Base-by-base conservation (phyloP, 192 early-diverging fungal species). In the Coemansia sp. region DNA sequence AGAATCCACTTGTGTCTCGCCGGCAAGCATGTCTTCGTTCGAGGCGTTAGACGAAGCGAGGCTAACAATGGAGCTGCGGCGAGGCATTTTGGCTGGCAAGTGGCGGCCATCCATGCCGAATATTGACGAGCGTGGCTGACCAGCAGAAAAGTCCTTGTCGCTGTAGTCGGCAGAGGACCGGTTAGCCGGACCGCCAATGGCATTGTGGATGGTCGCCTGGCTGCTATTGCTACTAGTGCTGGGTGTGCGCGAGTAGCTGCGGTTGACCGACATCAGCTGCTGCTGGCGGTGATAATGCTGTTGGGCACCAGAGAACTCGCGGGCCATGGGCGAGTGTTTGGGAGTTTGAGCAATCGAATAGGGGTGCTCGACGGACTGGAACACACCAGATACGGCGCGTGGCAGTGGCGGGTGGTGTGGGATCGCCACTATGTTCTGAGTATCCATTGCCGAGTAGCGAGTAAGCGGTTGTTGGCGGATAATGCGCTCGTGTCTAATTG, bases 391-490 rank as follows among this genome's bases (percentile, higher is more conserved):
- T 32, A 76, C 79, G 18, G 49, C 71, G 22, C 71, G 70, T 20
- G 79, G 79, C 64, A 82, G 47, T 10, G 79, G 79, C 34, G 79
- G 79, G 50, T 82, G 70, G 41, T 40, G 68, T 2, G 79, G 79
- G 47, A 82, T 82, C 18, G 79, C 79, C 30, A 82, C 37, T 29
- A 82, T 82, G 62, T 74, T 69, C 50, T 69, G 50, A 29, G 50
- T 53, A 53, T 70, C 68, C 68, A 70, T 70, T 37, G 20, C 11
- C 50, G 50, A 29, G 50, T 53, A 53, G 27, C 10, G 50, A 29
- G 22, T 3, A 53, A 53, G 50, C 24, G 50, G 50, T 13, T 53
- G 50, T 4, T 53, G 50, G 27, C 24, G 24, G 50, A 29, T 53
- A 27, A 53, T 53, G 24, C 50, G 50, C 50, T 53, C 24, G 50